Evolutionary conservation across 805 yeast genomes (phyloP), one percentile per base, ranked within the genome.

Genomic region (Danielozyma ontarioensis): DNA sequence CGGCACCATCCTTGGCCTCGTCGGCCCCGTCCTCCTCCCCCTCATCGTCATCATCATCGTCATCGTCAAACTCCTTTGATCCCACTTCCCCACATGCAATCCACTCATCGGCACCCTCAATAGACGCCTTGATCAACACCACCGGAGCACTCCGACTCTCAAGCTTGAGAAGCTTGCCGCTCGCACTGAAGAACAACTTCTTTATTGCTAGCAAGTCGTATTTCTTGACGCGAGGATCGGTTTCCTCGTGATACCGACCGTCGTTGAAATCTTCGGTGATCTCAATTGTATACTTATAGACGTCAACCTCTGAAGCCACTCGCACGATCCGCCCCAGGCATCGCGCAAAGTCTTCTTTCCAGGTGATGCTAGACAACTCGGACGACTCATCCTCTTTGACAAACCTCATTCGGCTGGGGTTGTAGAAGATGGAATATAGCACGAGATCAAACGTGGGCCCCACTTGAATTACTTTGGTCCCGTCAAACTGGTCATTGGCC

Each of bases 261-360:
- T 83, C 94, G 44, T 81, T 66, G 31, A 80, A 76, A 45, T 70
- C 72, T 44, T 84, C 89, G 4, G 48, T 48, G 2, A 83, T 62
- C 7, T 49, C 54, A 13, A 83, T 37, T 4, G 48, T 54, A 49
- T 80, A 81, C 8, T 48, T 33, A 46, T 55, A 80, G 4, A 46
- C 39, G 4, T 35, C 29, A 12, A 17, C 31, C 12, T 31, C 40
- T 10, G 37, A 35, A 4, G 31, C 44, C 25, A 29, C 27, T 48
- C 47, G 26, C 18, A 44, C 35, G 3, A 83, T 44, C 23, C 55
- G 56, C 0, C 76, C 72, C 34, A 53, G 48, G 22, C 81, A 73
- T 35, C 76, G 68, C 13, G 86, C 79, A 55, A 65, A 73, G 31
- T 78, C 79, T 43, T 84, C 94, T 42, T 79, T 80, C 94, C 94